Percentiles rank a stretch among this genome's conserved stretches.
Evolutionary conservation across 2,329 filamentous ascomycete genomes (phyloP).

Genomic region (Trichoderma lentiforme): DNA sequence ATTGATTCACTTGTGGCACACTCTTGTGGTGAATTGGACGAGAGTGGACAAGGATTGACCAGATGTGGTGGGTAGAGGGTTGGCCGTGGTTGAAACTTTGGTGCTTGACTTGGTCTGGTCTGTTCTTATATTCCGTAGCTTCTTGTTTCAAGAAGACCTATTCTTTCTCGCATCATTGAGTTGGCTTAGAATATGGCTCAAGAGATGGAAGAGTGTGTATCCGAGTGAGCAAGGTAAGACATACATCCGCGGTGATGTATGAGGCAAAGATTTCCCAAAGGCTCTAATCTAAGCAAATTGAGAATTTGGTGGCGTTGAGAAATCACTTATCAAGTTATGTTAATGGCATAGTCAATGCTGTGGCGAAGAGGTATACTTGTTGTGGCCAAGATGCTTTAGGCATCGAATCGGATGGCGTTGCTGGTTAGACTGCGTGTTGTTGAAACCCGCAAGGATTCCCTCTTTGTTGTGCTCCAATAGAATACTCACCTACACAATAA

Average conservation of each 20-base stretch:
- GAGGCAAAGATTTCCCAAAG: background rate
- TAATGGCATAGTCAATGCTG: background rate
- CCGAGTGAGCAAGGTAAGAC: background rate
- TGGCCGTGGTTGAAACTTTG: background rate
- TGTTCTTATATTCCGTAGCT: background rate
- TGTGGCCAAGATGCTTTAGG: background rate
- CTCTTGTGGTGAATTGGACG: too few species aligned
- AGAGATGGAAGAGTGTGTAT: background rate
- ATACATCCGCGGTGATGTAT: background rate
- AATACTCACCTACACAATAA: background rate
- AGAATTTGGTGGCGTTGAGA: background rate
- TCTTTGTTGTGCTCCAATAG: background rate
- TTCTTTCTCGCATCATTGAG: background rate
- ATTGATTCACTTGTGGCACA: background rate
- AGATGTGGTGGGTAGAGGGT: background rate
- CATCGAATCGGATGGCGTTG: background rate
- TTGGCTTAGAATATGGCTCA: background rate
- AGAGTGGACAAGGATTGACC: background rate
- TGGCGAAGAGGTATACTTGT: background rate
- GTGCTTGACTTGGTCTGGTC: background rate
- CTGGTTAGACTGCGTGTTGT: background rate
- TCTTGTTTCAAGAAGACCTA: background rate
- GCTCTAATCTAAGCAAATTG: background rate
- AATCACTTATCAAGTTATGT: background rate
- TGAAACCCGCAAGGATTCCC: background rate